Conservation (phyloP, 768 basidiomycete species). For the Phylloporus scabripes region DNA sequence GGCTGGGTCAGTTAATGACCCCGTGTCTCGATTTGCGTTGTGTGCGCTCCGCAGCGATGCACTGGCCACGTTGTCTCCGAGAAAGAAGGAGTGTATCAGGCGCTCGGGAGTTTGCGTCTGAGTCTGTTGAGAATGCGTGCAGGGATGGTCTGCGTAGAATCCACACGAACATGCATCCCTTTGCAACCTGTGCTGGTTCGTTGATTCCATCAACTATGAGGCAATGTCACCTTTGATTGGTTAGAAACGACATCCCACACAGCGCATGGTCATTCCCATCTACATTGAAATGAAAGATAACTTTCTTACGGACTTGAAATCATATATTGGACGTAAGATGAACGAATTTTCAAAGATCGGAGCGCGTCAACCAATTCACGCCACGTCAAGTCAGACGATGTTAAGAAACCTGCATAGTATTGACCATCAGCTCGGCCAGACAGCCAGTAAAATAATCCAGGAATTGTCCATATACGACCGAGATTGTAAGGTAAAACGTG, state of each 20-base stretch:
- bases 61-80: background rate
- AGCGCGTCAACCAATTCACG: background rate
- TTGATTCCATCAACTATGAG: background rate
- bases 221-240: background rate
- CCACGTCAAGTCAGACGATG: background rate
- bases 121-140: background rate
- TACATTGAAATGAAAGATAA: background rate
- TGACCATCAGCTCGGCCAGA: background rate
- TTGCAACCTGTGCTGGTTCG: background rate
- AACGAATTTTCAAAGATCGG: background rate
- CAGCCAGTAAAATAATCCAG: background rate
- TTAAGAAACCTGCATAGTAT: background rate
- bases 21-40: background rate
- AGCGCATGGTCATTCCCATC: background rate
- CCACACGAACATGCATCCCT: background rate
- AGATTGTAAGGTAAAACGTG: constrained; percentile 15
- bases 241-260: background rate
- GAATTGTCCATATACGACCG: background rate
- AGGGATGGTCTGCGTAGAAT: background rate
- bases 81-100: background rate
- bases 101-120: background rate
- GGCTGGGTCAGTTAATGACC: background rate
- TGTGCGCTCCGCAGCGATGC: background rate
- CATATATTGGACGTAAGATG: background rate
- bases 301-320: background rate